These are phyloP conservation scores for Infundibulicybe gibba DNA, from an alignment of 768 basidiomycete genomes.

Conservation along the genomic window DNA sequence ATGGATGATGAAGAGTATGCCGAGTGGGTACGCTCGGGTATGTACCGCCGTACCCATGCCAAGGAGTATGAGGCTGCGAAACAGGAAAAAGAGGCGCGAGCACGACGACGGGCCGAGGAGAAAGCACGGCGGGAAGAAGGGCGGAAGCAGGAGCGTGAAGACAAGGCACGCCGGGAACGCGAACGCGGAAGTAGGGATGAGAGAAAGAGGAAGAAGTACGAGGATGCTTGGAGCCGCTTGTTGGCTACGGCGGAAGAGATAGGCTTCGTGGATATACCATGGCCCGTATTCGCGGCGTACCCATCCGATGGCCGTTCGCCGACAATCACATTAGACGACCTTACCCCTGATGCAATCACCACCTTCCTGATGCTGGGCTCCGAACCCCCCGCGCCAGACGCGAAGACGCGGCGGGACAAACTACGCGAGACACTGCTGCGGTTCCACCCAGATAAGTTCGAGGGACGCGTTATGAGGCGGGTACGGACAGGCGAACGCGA, in stretches of 20 bases:
- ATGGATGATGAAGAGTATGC: conserved; percentile 90
- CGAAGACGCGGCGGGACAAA: conserved; percentile 52
- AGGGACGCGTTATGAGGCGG: conserved; percentile 61
- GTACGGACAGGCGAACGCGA: conserved; percentile 44
- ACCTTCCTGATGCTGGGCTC: conserved; percentile 47
- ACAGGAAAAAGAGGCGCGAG: conserved; percentile 48
- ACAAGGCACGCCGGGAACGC: conserved; percentile 48
- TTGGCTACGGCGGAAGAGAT: conserved; percentile 52
- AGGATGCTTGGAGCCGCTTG: conserved; percentile 52
- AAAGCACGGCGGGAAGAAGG: conserved; percentile 34
- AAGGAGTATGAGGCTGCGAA: conserved; percentile 62
- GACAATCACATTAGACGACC: conserved; percentile 33
- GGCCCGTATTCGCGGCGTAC: conserved; percentile 53
- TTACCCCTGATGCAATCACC: conserved; percentile 53
- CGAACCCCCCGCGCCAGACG: conserved; percentile 13
- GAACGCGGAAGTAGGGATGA: conserved; percentile 47
- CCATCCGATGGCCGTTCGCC: conserved; percentile 14
- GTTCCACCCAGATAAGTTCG: conserved; percentile 82
- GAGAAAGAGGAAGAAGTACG: conserved; percentile 42
- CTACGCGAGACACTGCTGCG: conserved; percentile 66
- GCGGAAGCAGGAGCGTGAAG: conserved; percentile 51
- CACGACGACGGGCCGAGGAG: conserved; percentile 49
- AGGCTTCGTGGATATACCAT: conserved; percentile 70
- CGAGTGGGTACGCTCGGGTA: conserved; percentile 81
- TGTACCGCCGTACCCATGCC: conserved; percentile 78